A percentile compares a stretch with the other conserved stretches of the same genome.
Evolutionary conservation across 2,329 filamentous ascomycete species (phyloP).

Genomic region (Diplodia corticola): DNA sequence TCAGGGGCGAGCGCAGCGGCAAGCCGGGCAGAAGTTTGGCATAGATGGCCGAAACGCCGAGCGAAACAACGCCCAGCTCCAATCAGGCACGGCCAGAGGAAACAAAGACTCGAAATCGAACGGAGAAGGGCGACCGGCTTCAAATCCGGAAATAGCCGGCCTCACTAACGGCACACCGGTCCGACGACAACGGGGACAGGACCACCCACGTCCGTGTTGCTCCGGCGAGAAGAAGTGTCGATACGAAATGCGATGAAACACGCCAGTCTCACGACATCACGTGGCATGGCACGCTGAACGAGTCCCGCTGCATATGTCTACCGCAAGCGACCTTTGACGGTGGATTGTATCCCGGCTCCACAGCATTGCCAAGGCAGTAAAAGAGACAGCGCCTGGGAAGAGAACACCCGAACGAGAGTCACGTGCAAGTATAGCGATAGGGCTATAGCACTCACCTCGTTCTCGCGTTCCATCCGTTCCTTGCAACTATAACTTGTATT

Average conservation of each 20-base stretch:
- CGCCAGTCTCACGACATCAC: slow-evolving; percentile 7
- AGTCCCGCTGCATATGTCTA: neutral
- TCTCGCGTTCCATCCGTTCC: no score
- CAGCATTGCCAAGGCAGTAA: no score
- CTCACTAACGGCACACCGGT: slow-evolving; percentile 5
- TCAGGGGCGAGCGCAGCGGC: neutral
- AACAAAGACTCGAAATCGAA: neutral
- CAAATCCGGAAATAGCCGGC: neutral
- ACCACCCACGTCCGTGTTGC: neutral
- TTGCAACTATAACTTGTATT: no score
- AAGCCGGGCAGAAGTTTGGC: neutral
- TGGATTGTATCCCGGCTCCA: neutral
- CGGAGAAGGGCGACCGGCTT: neutral
- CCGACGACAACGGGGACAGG: neutral
- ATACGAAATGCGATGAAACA: neutral
- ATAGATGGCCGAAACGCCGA: slow-evolving; percentile 4
- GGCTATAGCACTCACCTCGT: no score
- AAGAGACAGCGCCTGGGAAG: neutral
- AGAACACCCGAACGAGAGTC: neutral
- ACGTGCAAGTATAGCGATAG: neutral
- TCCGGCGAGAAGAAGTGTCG: neutral
- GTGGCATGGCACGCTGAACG: neutral
- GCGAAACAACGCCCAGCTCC: slow-evolving; percentile 4
- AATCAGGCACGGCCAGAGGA: no score
- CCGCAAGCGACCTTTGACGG: neutral